Conservation (phyloP, 2,329 filamentous ascomycete species). For the Cryphonectria japonica region DNA sequence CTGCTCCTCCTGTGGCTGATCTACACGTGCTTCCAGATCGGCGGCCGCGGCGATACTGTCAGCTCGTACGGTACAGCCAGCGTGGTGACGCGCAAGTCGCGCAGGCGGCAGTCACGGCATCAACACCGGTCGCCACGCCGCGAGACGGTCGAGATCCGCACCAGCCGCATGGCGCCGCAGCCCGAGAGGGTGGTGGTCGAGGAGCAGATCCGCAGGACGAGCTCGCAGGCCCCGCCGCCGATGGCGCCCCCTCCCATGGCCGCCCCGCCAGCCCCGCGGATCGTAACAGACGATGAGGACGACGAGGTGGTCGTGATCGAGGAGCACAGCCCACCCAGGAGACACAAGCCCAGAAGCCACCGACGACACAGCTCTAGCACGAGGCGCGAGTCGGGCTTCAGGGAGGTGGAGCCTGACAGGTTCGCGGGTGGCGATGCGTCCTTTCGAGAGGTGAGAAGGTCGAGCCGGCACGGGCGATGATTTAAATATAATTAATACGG, state of each 20-base stretch:
- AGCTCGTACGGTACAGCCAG: slow-evolving; percentile 33
- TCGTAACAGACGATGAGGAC: slow-evolving; percentile 32
- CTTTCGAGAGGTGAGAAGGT: slow-evolving; percentile 38
- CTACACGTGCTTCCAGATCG: slow-evolving; percentile 40
- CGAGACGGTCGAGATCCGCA: slow-evolving; percentile 38
- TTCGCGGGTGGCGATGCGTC: slow-evolving; percentile 38
- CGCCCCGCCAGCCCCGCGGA: slow-evolving; percentile 30
- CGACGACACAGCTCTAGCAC: slow-evolving; percentile 33
- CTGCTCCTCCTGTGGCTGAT: slow-evolving; percentile 40
- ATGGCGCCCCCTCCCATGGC: slow-evolving; percentile 28
- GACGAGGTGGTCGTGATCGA: slow-evolving; percentile 43
- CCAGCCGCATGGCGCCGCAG: slow-evolving; percentile 20
- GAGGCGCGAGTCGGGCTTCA: slow-evolving; percentile 33
- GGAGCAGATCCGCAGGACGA: slow-evolving; percentile 33
- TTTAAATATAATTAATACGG: background rate
- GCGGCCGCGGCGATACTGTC: slow-evolving; percentile 31
- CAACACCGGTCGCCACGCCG: slow-evolving; percentile 30
- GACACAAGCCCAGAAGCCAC: slow-evolving; percentile 32
- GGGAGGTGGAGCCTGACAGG: slow-evolving; percentile 40
- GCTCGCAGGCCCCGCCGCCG: slow-evolving; percentile 21
- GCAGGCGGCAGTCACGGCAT: slow-evolving; percentile 30
- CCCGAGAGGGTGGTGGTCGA: slow-evolving; percentile 37
- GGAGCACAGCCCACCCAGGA: slow-evolving; percentile 38
- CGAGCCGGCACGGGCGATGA: slow-evolving; percentile 39
- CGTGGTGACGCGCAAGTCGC: slow-evolving; percentile 33